These are phyloP conservation scores for Lathyrus oleraceus DNA, from an alignment of 306 rosid species.

Conservation along the genomic window DNA sequence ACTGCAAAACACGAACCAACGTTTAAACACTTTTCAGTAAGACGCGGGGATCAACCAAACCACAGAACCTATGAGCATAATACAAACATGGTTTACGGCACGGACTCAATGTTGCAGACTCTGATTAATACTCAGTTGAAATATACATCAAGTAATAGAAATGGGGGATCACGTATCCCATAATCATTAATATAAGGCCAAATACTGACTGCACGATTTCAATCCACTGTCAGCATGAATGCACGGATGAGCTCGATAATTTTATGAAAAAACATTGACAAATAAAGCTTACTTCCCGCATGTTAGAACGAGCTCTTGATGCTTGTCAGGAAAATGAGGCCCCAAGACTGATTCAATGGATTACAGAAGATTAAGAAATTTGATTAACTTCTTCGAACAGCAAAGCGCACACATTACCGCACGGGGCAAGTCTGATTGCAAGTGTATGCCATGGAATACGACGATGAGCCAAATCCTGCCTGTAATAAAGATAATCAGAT, in stretches of 20 bases:
- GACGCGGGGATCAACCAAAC: no score
- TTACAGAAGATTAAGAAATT: slow-evolving; percentile 45
- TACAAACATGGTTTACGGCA: no score
- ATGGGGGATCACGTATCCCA: no score
- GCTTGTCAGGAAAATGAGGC: slow-evolving; percentile 52
- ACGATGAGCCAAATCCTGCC: slow-evolving; percentile 16
- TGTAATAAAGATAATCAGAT: slow-evolving; percentile 14
- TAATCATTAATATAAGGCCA: no score
- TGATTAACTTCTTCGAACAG: no score
- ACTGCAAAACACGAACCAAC: no score
- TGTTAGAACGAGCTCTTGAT: slow-evolving; percentile 51
- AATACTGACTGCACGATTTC: slow-evolving; percentile 70
- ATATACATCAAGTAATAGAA: no score
- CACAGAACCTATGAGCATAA: no score
- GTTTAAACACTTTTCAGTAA: no score
- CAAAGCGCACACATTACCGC: neutral
- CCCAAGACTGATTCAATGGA: slow-evolving; percentile 52
- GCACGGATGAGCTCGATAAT: slow-evolving; percentile 60
- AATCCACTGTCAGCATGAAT: slow-evolving; percentile 57
- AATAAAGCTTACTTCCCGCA: slow-evolving; percentile 60
- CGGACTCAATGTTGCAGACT: no score
- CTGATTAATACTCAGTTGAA: no score
- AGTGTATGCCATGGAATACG: slow-evolving; percentile 19
- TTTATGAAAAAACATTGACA: slow-evolving; percentile 62
- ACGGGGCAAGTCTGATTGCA: slow-evolving; percentile 7